Conservation (phyloP, 495 filamentous ascomycete genomes). For the Aspergillus heteromorphus region DNA sequence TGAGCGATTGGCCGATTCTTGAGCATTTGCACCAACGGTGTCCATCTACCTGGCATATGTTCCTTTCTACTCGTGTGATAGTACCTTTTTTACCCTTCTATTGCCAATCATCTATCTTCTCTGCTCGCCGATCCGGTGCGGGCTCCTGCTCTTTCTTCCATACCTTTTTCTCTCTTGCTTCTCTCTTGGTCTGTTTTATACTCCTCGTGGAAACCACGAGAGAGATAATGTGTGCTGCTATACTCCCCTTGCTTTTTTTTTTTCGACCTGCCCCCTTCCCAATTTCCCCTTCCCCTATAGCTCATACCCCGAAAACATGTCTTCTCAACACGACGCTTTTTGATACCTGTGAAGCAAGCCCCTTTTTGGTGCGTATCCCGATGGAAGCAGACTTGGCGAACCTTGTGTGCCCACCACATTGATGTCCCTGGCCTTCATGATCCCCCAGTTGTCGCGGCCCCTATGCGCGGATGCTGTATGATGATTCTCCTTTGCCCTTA, state of each 20-base stretch:
- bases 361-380: neutral
- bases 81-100: conserved; percentile 26
- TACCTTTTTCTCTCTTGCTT: conserved; percentile 8
- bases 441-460: neutral
- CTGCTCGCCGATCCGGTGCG: neutral
- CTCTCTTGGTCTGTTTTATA: neutral
- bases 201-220: neutral
- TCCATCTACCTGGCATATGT: conserved; percentile 35
- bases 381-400: neutral
- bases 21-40: conserved; percentile 45
- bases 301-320: neutral
- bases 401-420: neutral
- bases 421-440: neutral
- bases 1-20: conserved; percentile 40
- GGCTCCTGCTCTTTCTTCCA: neutral
- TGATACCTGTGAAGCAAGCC: conserved; percentile 1
- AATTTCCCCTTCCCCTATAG: too few relatives aligned
- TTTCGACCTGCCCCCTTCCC: neutral
- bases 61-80: conserved; percentile 31
- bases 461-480: neutral
- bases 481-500: neutral
- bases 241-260: conserved; percentile 6
- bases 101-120: conserved; percentile 3
- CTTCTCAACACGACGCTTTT: neutral
- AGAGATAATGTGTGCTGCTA: conserved; percentile 6